Evolutionary conservation across 208 protist genomes (phyloP).

Genomic region (Baffinella frigidus): DNA sequence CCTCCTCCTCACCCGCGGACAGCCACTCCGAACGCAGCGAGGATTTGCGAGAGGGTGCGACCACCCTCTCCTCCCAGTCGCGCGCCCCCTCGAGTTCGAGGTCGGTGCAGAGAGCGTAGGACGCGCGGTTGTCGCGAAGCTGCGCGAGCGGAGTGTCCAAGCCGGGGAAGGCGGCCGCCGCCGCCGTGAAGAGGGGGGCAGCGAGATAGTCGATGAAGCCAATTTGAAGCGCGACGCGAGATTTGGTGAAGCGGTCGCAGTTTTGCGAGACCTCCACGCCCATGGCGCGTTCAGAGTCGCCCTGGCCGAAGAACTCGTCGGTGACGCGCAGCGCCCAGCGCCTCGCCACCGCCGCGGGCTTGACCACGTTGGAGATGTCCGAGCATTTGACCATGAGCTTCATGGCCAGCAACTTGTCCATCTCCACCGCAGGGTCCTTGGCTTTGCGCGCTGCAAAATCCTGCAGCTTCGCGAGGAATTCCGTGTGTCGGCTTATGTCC

Average conservation of each 20-base stretch:
- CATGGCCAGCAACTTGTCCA: no score
- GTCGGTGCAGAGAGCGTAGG: no score
- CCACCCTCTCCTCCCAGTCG: no score
- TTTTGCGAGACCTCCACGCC: not conserved
- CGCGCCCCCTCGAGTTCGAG: no score
- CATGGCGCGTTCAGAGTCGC: not conserved
- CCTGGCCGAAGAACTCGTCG: slow-evolving; percentile 11
- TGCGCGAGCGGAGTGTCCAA: no score
- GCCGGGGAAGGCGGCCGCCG: no score
- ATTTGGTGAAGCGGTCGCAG: not conserved
- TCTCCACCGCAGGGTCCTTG: not conserved
- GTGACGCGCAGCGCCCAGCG: not conserved
- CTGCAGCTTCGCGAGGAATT: not conserved
- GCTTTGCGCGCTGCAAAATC: no score
- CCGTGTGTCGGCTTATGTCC: slow-evolving; percentile 20
- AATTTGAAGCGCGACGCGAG: not conserved
- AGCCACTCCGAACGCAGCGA: no score
- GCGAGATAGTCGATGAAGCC: slow-evolving; percentile 12
- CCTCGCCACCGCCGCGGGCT: not conserved
- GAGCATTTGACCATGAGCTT: slow-evolving; percentile 13
- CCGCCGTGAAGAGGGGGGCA: not conserved
- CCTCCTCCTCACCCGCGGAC: no score
- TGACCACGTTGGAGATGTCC: not conserved
- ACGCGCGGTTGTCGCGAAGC: no score
- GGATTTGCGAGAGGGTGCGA: no score